A percentile compares a stretch with the other conserved stretches of the same genome.
phyloP scores from a whole-genome alignment of 148 eudicot genomes.

The Persicaria maculosa region DNA sequence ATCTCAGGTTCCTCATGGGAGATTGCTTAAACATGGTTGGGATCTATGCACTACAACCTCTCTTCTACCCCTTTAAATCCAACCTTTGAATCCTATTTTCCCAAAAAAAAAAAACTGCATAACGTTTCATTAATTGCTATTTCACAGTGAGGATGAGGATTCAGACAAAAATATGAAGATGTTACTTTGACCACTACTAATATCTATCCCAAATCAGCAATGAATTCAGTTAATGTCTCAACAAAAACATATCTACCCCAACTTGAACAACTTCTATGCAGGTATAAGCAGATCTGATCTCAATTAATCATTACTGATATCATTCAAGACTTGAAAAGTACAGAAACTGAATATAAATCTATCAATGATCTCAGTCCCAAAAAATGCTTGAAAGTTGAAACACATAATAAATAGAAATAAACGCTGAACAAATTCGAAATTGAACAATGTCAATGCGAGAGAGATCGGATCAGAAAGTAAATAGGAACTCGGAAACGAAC shows the following conservation, averaged over 20 bases:
- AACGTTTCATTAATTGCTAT: background rate
- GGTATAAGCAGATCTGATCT: conserved; percentile 6
- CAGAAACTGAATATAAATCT: no score
- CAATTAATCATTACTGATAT: background rate
- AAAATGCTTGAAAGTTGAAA: background rate
- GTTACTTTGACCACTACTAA: background rate
- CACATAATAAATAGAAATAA: background rate
- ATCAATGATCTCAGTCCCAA: no score
- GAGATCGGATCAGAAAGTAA: background rate
- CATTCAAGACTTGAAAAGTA: no score
- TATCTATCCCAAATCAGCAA: background rate
- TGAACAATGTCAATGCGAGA: background rate
- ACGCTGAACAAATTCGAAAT: background rate
- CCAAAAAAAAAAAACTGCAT: background rate
- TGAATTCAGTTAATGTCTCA: no score
- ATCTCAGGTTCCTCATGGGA: conserved; percentile 60
- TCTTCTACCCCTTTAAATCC: background rate
- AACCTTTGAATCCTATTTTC: background rate
- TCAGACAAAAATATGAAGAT: background rate
- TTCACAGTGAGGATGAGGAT: background rate
- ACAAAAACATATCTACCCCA: no score
- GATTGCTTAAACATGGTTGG: conserved; percentile 61
- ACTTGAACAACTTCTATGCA: background rate
- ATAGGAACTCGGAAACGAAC: background rate
- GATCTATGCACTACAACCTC: background rate